Base-by-base conservation (phyloP, 2,329 filamentous ascomycete genomes). In the Nectriaceae sp. region DNA sequence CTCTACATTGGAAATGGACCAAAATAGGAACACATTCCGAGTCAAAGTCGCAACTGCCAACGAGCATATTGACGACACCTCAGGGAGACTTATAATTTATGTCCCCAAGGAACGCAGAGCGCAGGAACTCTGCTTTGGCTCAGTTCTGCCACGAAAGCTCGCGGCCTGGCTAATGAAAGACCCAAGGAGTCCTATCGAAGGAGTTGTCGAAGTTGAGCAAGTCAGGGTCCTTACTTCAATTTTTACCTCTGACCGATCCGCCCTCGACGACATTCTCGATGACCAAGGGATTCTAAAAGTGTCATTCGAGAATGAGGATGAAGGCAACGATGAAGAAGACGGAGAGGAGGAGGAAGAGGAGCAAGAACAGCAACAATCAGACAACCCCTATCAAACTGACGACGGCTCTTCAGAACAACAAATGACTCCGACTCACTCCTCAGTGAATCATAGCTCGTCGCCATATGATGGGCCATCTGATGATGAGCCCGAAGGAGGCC, bases 201-300 rank as follows among this genome's bases (percentile, higher is more conserved):
- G 19, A 4, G 15, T 6, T 11, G 37, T 55, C 4, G 49, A 55
- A n/a, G 3, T 21, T 10, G 47, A 53, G 11, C 21, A 24, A 5
- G 29, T 56, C 3, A 50, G 44, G 4, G 45, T 42, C 6, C n/a
- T 56, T 4, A 55, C 54, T 15, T 47, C 54, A 2, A 53, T 57
- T 6, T 50, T 58, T 33, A 52, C 54, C 1, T 45, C 36, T 22
- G 41, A 52, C 2, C 31, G 8, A 35, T 49, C 11, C 2, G 48
- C 44, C 11, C 42, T 57, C 3, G 53, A 21, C 4, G 44, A 54
- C 0, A 36, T 57, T 11, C 44, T 57, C 1, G 50, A 57, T 1
- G 44, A 57, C 13, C 55, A 53, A 15, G 55, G 55, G 2, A 53
- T 57, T 13, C 19, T 58, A 43, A 26, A 48, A 6, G 22, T 57